Percentiles rank a stretch among this genome's conserved stretches.
Conservation (phyloP, 1,139 yeast species). For the Candida labiduridarum region DNA sequence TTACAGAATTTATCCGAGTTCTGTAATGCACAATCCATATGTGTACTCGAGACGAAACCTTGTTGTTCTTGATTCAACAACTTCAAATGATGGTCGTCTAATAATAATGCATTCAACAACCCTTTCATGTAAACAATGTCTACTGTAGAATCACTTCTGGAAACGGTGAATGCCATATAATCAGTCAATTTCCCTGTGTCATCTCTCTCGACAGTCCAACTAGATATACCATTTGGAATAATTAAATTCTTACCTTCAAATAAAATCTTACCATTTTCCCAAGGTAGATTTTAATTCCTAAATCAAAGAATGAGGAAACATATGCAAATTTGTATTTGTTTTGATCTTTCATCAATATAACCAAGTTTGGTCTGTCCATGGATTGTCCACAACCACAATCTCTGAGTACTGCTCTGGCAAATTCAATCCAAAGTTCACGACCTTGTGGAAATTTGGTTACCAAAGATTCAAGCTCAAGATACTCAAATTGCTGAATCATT, state of each 20-base stretch:
- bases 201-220: slow-evolving; percentile 25
- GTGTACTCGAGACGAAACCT: slow-evolving; percentile 26
- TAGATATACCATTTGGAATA: slow-evolving; percentile 40
- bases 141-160: slow-evolving; percentile 34
- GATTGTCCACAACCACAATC: slow-evolving; percentile 50
- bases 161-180: slow-evolving; percentile 30
- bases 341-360: slow-evolving; percentile 42
- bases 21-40: slow-evolving; percentile 34
- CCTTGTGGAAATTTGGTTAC: slow-evolving; percentile 22
- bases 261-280: slow-evolving; percentile 27
- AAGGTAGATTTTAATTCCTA: slow-evolving; percentile 33
- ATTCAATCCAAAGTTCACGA: slow-evolving; percentile 49
- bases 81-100: not conserved
- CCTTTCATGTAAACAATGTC: slow-evolving; percentile 33
- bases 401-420: slow-evolving; percentile 47
- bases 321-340: slow-evolving; percentile 30
- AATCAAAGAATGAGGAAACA: slow-evolving; percentile 36
- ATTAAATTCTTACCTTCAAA: slow-evolving; percentile 30
- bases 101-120: slow-evolving; percentile 23
- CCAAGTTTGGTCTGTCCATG: slow-evolving; percentile 48
- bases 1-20: slow-evolving; percentile 29
- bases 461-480: slow-evolving; percentile 12
- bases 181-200: slow-evolving; percentile 23
- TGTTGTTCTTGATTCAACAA: slow-evolving; percentile 16
- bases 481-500: slow-evolving; percentile 14